Evolutionary conservation across 306 rosid species (phyloP), one percentile per base, ranked within the genome.

Genomic region (Parietaria judaica): DNA sequence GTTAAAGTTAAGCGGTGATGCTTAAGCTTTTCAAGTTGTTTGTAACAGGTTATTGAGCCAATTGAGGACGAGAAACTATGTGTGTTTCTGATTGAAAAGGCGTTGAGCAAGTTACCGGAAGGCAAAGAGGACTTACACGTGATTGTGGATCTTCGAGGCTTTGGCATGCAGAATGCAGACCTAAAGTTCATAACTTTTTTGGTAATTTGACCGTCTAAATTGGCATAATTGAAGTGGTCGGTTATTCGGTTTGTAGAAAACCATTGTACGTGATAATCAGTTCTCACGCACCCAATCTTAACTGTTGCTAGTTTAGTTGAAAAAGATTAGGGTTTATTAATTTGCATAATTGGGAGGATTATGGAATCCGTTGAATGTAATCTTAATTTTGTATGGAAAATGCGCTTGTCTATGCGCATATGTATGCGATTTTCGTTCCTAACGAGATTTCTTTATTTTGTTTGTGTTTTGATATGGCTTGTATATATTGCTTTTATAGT

Each of bases 121-220:
- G 99, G 95, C 70, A 63, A 73, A 54, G 88, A 84, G 61, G 87
- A 86, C 53, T 76, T 88, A 44, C 85, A 88, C 46, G 95, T 80
- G 62, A 84, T 88, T 66, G 10, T 92, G 67, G 90, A 92, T 75
- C 99, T 88, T 50, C 85, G 89, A 66, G 95, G 87, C 56, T 92
- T 82, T 51, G 72, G 95, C 10, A 63, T 75, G 54, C 78, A 71
- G 67, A 92, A 92, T 79, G 79, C 96, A 50, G 99, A 92, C 70
- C 70, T 88, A 55, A 79, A 37, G 68, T 92, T 66, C 83, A 54
- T 88, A 61, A 84, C 90, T 58, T 88, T 88, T 79, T 45, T 84
- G 94, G 99, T 92, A 86, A 73, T 3, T 49, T 58, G 60, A 58
- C 36, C 45, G 1, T 41, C 7, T 41, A 5, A 5, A 8, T 41